phyloP scores from a whole-genome alignment of 108 stramenopile genomes.

The Nannochloropsis gaditana region DNA sequence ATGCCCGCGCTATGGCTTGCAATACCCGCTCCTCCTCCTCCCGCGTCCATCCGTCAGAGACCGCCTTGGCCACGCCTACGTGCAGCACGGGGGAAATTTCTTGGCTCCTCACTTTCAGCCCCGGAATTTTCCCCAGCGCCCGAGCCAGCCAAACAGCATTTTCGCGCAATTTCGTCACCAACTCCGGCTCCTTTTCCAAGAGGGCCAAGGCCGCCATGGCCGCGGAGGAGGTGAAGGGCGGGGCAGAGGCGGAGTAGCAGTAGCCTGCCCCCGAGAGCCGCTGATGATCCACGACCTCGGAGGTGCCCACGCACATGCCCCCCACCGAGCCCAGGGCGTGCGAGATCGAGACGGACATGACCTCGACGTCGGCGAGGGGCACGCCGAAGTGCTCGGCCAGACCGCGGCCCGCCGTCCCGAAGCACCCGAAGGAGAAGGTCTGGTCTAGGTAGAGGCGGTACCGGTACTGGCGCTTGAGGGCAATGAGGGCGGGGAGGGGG shows the following conservation, averaged over 20 bases:
- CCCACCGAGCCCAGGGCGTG: constrained; percentile 86
- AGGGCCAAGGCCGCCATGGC: constrained; percentile 59
- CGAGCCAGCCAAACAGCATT: constrained; percentile 30
- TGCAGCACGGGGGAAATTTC: constrained; percentile 36
- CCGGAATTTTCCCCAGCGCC: constrained; percentile 24
- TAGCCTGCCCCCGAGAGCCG: constrained; percentile 94
- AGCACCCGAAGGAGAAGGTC: constrained; percentile 77
- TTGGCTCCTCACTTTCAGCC: constrained; percentile 35
- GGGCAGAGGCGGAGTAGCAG: constrained; percentile 91
- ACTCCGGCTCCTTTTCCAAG: constrained; percentile 27
- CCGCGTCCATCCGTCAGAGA: not conserved
- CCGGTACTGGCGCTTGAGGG: constrained; percentile 66
- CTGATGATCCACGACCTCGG: constrained; percentile 97
- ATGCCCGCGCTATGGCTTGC: not conserved
- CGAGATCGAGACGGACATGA: constrained; percentile 80
- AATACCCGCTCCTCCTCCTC: not conserved
- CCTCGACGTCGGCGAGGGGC: constrained; percentile 76
- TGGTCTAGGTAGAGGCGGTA: constrained; percentile 95
- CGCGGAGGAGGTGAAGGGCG: constrained; percentile 85
- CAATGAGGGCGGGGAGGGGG: constrained; percentile 76
- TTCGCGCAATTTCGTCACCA: constrained; percentile 30
- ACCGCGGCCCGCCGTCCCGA: constrained; percentile 81
- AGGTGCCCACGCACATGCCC: constrained; percentile 87
- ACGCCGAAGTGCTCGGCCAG: constrained; percentile 54
- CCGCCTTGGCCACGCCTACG: constrained; percentile 17